Evolutionary conservation across 1,139 yeast species (phyloP).

Genomic region (Petasospora fabianii): DNA sequence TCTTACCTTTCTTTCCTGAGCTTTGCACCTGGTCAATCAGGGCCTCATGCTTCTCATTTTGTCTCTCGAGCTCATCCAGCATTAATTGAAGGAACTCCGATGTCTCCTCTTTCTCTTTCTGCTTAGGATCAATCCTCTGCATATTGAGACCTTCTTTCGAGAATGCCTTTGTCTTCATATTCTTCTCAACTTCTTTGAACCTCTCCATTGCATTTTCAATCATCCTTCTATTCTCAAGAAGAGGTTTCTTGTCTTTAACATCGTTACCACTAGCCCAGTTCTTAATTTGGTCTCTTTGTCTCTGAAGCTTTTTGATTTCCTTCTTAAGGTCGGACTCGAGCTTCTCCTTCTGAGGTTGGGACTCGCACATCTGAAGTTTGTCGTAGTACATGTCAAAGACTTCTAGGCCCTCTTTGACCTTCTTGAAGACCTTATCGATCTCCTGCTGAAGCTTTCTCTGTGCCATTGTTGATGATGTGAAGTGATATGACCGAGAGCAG

Average conservation of each 20-base stretch:
- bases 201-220: constrained; percentile 96
- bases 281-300: constrained; percentile 93
- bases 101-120: constrained; percentile 74
- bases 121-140: constrained; percentile 71
- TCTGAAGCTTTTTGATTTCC: constrained; percentile 92
- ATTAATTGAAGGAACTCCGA: constrained; percentile 67
- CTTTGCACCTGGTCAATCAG: constrained; percentile 61
- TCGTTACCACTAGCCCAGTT: constrained; percentile 93
- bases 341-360: constrained; percentile 89
- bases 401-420: constrained; percentile 88
- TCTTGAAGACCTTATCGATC: constrained; percentile 93
- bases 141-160: constrained; percentile 89
- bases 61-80: constrained; percentile 81
- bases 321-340: constrained; percentile 90
- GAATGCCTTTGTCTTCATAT: constrained; percentile 93
- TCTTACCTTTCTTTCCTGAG: constrained; percentile 53
- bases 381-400: constrained; percentile 86
- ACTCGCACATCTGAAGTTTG: constrained; percentile 77
- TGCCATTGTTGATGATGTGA: constrained; percentile 60
- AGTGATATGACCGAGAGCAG: not conserved
- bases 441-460: constrained; percentile 73
- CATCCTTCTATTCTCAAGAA: constrained; percentile 75
- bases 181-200: constrained; percentile 91
- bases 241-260: constrained; percentile 79
- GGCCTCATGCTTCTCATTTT: constrained; percentile 74